Evolutionary conservation across 805 yeast species (phyloP).

Genomic region (Zygosaccharomyces rouxii): DNA sequence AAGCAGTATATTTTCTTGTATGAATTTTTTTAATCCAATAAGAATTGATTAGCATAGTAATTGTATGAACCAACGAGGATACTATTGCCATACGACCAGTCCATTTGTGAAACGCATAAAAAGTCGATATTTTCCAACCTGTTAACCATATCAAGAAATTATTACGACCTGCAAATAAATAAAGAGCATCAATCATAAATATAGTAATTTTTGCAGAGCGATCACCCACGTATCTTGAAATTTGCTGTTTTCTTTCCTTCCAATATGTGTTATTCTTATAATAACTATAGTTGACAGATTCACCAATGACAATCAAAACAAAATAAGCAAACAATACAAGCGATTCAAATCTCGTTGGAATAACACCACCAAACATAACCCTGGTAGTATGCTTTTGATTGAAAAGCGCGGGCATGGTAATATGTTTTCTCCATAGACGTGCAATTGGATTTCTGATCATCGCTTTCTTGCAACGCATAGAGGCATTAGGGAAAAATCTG

Average conservation of each 20-base stretch:
- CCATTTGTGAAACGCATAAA: conserved; percentile 64
- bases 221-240: conserved; percentile 41
- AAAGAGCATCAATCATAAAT: conserved; percentile 49
- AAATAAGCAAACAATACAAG: conserved; percentile 17
- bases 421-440: conserved; percentile 16
- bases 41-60: conserved; percentile 43
- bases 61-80: conserved; percentile 49
- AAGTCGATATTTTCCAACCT: conserved; percentile 59
- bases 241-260: conserved; percentile 13
- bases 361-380: conserved; percentile 11
- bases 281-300: conserved; percentile 14
- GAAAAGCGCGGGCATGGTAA: conserved; percentile 20
- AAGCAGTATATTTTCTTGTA: conserved; percentile 40
- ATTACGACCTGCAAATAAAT: conserved; percentile 66
- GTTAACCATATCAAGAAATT: conserved; percentile 58
- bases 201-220: conserved; percentile 47
- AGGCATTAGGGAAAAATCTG: conserved; percentile 38
- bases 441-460: conserved; percentile 10
- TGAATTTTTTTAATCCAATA: conserved; percentile 37
- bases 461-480: conserved; percentile 32
- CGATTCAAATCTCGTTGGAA: conserved; percentile 25
- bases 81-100: conserved; percentile 48
- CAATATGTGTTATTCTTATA: conserved; percentile 13
- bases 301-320: conserved; percentile 16
- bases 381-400: conserved; percentile 13